A percentile compares a stretch with the other conserved stretches of the same genome.
Evolutionary conservation across 1,284 basidiomycete species (phyloP).

Genomic region (Afroboletus lepidellus): DNA sequence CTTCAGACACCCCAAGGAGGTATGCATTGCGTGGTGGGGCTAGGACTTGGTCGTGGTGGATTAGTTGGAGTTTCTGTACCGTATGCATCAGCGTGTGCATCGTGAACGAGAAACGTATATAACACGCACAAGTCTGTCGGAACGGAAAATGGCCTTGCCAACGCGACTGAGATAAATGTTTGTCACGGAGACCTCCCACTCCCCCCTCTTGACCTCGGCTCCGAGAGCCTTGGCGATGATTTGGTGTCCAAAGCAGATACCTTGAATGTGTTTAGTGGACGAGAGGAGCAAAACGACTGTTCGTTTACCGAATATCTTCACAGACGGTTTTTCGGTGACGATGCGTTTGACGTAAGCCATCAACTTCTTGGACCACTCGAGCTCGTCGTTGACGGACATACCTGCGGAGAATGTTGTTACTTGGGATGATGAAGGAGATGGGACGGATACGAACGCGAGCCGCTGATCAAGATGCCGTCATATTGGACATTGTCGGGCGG

Average conservation of each 20-base stretch:
- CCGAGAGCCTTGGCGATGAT: conserved; percentile 74
- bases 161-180: conserved; percentile 58
- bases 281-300: background rate
- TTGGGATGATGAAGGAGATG: background rate
- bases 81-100: background rate
- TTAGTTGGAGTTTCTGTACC: conserved; percentile 67
- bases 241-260: conserved; percentile 90
- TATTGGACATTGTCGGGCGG: conserved; percentile 51
- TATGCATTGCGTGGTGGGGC: conserved; percentile 46
- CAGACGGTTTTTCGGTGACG: conserved; percentile 44
- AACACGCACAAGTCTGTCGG: conserved; percentile 29
- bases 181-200: conserved; percentile 76
- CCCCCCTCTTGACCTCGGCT: conserved; percentile 50
- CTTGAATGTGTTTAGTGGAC: conserved; percentile 38
- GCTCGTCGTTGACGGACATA: conserved; percentile 62
- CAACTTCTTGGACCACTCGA: conserved; percentile 72
- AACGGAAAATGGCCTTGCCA: conserved; percentile 64
- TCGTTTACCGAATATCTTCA: conserved; percentile 61
- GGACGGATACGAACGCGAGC: conserved; percentile 51
- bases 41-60: conserved; percentile 82
- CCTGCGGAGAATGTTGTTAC: conserved; percentile 35
- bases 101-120: background rate
- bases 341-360: conserved; percentile 52
- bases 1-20: conserved; percentile 52
- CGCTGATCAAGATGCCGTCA: conserved; percentile 62